phyloP scores from a whole-genome alignment of 192 early-diverging fungal species.

The Mortierella claussenii region DNA sequence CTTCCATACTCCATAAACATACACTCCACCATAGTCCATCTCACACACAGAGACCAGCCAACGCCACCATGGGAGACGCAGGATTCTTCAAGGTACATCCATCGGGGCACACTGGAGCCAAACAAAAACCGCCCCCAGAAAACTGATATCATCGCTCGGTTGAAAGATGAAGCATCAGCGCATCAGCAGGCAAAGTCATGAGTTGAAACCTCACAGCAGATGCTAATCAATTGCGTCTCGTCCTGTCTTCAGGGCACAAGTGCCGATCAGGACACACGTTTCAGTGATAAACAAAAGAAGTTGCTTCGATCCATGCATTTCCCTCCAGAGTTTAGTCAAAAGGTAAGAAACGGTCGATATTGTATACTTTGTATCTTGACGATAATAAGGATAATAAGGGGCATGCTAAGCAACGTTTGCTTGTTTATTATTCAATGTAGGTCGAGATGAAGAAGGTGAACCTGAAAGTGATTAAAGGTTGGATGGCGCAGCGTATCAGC shows the following conservation, averaged over 20 bases:
- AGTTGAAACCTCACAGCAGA: background rate
- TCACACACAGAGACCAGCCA: too few relatives aligned
- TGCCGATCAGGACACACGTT: conserved; percentile 80
- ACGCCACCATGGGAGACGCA: conserved; percentile 60
- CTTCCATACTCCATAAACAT: too few relatives aligned
- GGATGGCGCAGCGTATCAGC: conserved; percentile 81
- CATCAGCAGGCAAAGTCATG: too few relatives aligned
- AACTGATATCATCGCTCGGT: too few relatives aligned
- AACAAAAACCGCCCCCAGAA: too few relatives aligned
- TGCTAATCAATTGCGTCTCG: background rate
- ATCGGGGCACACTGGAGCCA: too few relatives aligned
- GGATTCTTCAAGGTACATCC: conserved; percentile 62
- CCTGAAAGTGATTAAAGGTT: conserved; percentile 85
- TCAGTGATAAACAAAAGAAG: conserved; percentile 87
- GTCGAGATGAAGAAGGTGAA: conserved; percentile 92
- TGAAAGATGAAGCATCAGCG: too few relatives aligned
- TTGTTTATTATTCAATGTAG: conserved; percentile 48
- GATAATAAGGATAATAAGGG: background rate
- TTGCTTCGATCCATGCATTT: conserved; percentile 83
- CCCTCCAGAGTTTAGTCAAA: conserved; percentile 77
- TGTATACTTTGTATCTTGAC: background rate
- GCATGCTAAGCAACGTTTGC: background rate
- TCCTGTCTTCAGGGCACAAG: conserved; percentile 69
- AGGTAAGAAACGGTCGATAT: too few relatives aligned
- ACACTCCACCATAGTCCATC: too few relatives aligned